A percentile compares a stretch with the other conserved stretches of the same genome.
Evolutionary conservation across 345 rosid genomes (phyloP).

Genomic region (Citrus sp.): DNA sequence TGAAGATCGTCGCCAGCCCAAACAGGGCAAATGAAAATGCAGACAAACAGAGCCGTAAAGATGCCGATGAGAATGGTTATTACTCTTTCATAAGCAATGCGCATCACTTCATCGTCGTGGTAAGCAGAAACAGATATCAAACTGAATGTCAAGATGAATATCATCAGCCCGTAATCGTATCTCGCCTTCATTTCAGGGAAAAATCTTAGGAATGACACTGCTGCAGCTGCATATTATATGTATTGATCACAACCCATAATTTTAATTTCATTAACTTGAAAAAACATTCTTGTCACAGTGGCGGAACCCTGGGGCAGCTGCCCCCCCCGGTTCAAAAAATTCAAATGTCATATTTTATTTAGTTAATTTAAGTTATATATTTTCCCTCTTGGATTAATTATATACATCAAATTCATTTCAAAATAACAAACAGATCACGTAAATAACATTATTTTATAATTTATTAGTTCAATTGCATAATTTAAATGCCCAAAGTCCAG

Average conservation of each 20-base stretch:
- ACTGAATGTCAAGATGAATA: slow-evolving; percentile 35
- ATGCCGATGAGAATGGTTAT: slow-evolving; percentile 26
- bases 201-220: slow-evolving; percentile 29
- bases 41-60: neutral
- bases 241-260: neutral
- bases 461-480: too few relatives aligned
- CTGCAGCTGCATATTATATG: slow-evolving; percentile 21
- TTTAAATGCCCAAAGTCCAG: too few relatives aligned
- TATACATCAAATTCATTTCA: too few relatives aligned
- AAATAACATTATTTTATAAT: too few relatives aligned
- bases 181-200: slow-evolving; percentile 36
- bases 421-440: too few relatives aligned
- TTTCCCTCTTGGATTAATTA: too few relatives aligned
- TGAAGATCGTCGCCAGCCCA: slow-evolving; percentile 22
- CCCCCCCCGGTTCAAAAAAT: too few relatives aligned
- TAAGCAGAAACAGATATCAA: slow-evolving; percentile 26
- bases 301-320: too few relatives aligned
- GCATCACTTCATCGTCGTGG: slow-evolving; percentile 10
- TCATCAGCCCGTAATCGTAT: slow-evolving; percentile 37
- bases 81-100: slow-evolving; percentile 15
- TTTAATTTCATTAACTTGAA: too few relatives aligned
- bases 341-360: too few relatives aligned
- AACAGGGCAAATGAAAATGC: slow-evolving; percentile 15
- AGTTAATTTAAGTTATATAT: too few relatives aligned
- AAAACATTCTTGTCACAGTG: too few relatives aligned